Base-by-base conservation (phyloP, 1,139 yeast genomes). In the Spencermartinsiella ligniputridi region DNA sequence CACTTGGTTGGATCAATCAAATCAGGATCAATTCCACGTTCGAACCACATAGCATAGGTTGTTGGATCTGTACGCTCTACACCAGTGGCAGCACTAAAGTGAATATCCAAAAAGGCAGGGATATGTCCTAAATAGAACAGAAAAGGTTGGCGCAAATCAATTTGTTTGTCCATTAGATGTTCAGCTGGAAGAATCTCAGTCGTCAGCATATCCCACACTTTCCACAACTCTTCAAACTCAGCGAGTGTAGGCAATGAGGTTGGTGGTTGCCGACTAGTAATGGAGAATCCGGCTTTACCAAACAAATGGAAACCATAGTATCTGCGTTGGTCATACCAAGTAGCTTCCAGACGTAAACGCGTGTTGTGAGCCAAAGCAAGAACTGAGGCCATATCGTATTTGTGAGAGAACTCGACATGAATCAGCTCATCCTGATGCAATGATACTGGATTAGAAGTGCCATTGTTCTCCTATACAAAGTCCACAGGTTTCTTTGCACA, bases 81-180 rank as follows among this genome's bases (percentile, higher is more conserved):
- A 5, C 19, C 18, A 13, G 39, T 20, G n/a, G 30, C 27, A 19
- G n/a, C 15, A 4, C 29, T 36, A 16, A 36, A 13, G 16, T 36
- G 39, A 27, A 36, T 36, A 22, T 36, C 39, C 18, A 36, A 18
- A 36, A 36, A 36, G 9, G 39, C 24, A n/a, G 39, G 39, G 39
- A 36, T 36, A 13, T 36, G 39, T 13, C 39, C 39, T 8, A 36
- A 18, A 18, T 36, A 36, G 30, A 36, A 36, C 13, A 36, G 21
- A 6, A 36, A 9, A 13, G 39, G 39, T n/a, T 36, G 39, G 9
- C 39, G 39, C 18, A 36, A 27, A 4, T 24, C 21, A 27, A 36
- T 36, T 20, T 29, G 39, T 27, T 36, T 24, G 29, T 36, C 39
- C 29, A 22, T 13, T 12, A 36, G 30, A 18, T 18, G 24, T 13